These are phyloP conservation scores for Aspergillus texensis DNA, from an alignment of 2,329 filamentous ascomycete species.

Conservation along the genomic window DNA sequence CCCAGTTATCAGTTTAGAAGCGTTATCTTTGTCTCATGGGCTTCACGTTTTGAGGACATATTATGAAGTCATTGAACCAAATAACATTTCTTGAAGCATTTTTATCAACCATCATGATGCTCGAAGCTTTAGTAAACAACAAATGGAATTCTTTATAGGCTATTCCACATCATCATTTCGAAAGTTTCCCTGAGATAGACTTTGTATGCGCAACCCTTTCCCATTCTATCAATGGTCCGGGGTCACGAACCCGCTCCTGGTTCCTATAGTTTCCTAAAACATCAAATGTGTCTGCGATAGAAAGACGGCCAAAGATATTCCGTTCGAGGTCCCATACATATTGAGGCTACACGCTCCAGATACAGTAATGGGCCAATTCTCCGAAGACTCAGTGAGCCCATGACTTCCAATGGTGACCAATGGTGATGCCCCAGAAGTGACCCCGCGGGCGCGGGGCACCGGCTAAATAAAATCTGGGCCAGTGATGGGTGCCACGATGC, in stretches of 20 bases:
- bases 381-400: background rate
- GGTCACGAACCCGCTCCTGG: background rate
- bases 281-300: background rate
- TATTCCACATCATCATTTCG: background rate
- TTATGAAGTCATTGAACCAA: background rate
- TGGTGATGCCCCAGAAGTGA: background rate
- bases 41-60: background rate
- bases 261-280: background rate
- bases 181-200: background rate
- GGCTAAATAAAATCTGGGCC: slow-evolving; percentile 9
- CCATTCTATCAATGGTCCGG: background rate
- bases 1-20: background rate
- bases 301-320: background rate
- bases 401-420: background rate
- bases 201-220: background rate
- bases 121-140: background rate
- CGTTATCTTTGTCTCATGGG: background rate
- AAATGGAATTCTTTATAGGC: background rate
- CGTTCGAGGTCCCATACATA: background rate
- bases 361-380: background rate
- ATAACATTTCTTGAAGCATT: background rate
- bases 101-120: background rate
- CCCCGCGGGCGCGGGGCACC: slow-evolving; percentile 3
- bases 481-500: slow-evolving; percentile 10
- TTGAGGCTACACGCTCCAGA: background rate